Evolutionary conservation across 805 yeast genomes (phyloP), one percentile per base, ranked within the genome.

Genomic region (Wickerhamiella azyma): DNA sequence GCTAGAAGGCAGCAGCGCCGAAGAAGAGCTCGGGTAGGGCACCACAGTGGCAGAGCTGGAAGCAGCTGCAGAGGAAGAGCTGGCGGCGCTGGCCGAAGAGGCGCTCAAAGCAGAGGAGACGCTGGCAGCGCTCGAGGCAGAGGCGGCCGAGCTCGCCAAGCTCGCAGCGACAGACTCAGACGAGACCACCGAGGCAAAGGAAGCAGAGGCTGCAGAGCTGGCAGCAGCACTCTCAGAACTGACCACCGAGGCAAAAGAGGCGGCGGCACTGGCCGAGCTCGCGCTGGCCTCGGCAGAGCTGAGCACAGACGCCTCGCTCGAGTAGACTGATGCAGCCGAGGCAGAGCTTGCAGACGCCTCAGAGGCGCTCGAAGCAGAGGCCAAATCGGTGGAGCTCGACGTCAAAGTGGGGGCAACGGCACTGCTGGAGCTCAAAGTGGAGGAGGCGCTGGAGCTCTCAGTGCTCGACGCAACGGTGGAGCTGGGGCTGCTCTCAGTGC

Each of bases 151-250:
- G 33, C 33, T 30, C 24, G 14, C n/a, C 3, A 16, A 30, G n/a
- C 14, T n/a, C 33, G 33, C 11, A 30, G 33, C 16, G 14, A 13
- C 29, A 26, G 29, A 26, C 13, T 11, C 13, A 26, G 29, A 26
- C 29, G 29, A 11, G n/a, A 42, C 43, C 11, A 38, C 37, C 13
- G 47, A 19, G 26, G 45, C 46, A 16, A 49, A 33, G 39, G 24
- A 37, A 29, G 40, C 32, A 24, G 65, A 21, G 24, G 6, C 58
- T 45, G 62, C 43, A 51, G 66, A 66, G 57, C 63, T 56, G 51
- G 64, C 63, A 43, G 65, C 59, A 45, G 57, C 48, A 45, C 57
- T 61, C 39, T 64, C 57, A 47, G 63, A 65, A 32, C 59, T 63
- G 35, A 54, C 56, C 42, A 57, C 52, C n/a, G 59, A 24, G 14